Conservation (phyloP, 2,329 filamentous ascomycete species). For the Aspergillus neoniger region DNA sequence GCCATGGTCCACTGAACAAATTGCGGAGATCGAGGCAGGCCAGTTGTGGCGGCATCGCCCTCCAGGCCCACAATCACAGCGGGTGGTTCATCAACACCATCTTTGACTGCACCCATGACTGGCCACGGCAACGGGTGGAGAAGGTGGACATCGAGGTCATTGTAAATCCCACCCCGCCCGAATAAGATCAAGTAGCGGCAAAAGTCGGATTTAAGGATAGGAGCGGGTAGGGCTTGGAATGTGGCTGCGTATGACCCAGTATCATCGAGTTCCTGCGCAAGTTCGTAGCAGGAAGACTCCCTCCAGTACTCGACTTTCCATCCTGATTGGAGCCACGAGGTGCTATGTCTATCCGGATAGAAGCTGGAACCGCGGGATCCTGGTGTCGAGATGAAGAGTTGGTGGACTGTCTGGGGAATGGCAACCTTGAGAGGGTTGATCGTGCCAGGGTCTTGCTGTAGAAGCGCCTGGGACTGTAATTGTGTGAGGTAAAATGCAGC, state of each 20-base stretch:
- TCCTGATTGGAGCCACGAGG: conserved; percentile 10
- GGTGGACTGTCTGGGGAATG: conserved; percentile 5
- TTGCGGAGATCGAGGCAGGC: conserved; percentile 9
- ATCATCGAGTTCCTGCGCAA: not conserved
- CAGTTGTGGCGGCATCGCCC: conserved; percentile 5
- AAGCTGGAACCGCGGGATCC: not conserved
- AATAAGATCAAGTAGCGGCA: conserved; percentile 11
- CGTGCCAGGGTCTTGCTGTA: not conserved
- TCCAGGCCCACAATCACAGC: conserved; percentile 7
- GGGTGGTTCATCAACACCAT: not conserved
- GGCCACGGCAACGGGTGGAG: conserved; percentile 3
- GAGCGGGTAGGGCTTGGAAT: not conserved
- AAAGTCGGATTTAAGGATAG: conserved; percentile 7
- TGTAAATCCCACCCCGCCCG: conserved; percentile 7
- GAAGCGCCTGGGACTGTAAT: not conserved
- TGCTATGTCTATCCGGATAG: not conserved
- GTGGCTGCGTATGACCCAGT: not conserved
- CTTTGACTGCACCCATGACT: not conserved
- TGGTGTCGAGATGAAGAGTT: conserved; percentile 7
- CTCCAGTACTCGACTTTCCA: conserved; percentile 12
- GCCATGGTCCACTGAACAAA: conserved; percentile 14
- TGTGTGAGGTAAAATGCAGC: not conserved
- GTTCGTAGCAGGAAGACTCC: conserved; percentile 1
- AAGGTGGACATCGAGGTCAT: conserved; percentile 7
- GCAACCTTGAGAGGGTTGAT: not conserved